A percentile compares a stretch with the other conserved stretches of the same genome.
phyloP scores from a whole-genome alignment of 495 filamentous ascomycete species.

The Bombardia bombarda region DNA sequence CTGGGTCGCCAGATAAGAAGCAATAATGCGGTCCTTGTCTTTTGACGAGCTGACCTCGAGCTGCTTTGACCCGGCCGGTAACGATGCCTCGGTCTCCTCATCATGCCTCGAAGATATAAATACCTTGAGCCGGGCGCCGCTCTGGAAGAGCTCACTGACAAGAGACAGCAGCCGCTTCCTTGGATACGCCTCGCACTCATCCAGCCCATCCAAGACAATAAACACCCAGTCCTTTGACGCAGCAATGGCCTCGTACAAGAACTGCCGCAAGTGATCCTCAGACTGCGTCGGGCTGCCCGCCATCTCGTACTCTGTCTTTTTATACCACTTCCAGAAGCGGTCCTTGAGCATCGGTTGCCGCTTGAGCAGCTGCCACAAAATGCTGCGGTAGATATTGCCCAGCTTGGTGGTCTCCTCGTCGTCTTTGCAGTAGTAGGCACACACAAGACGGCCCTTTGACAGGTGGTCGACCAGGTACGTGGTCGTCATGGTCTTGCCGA shows the following conservation, averaged over 20 bases:
- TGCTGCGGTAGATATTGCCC: constrained; percentile 7
- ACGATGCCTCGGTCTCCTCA: background rate
- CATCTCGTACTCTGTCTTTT: too few species aligned
- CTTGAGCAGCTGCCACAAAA: constrained; percentile 5
- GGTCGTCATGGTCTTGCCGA: constrained; percentile 6
- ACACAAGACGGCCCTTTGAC: background rate
- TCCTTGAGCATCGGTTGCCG: background rate
- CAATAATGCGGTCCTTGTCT: background rate
- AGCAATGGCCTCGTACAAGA: background rate
- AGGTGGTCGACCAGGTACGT: constrained; percentile 2
- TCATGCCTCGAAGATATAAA: constrained; percentile 4
- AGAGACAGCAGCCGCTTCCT: background rate
- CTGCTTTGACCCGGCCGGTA: background rate
- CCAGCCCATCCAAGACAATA: background rate
- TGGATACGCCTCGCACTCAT: background rate
- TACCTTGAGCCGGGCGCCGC: background rate
- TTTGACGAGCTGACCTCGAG: background rate
- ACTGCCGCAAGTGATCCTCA: too few species aligned
- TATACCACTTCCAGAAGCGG: background rate
- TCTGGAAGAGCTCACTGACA: background rate
- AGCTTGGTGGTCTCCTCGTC: constrained; percentile 1
- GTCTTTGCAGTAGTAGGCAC: constrained; percentile 5
- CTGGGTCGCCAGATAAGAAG: background rate
- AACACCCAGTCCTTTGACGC: background rate
- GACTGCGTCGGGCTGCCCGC: too few species aligned